Evolutionary conservation across 352 stramenopile genomes (phyloP).

Genomic region (Plasmopara halstedii): DNA sequence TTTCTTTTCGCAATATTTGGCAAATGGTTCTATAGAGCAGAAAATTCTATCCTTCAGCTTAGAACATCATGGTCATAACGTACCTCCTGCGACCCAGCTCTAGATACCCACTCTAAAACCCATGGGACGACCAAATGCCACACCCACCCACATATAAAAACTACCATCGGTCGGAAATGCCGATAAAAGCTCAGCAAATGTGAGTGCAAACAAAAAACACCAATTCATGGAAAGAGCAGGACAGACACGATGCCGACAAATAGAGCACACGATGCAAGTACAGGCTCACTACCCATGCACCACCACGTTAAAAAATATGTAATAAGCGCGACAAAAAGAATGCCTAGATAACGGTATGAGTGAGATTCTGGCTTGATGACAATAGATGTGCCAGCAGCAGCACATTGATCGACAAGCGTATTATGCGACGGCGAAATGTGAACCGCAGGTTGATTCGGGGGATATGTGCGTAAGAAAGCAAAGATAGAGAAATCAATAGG

Average conservation of each 20-base stretch:
- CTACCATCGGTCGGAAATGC: constrained; percentile 74
- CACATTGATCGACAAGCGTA: too few species aligned
- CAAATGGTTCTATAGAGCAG: too few species aligned
- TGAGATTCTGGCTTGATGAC: constrained; percentile 44
- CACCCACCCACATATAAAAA: constrained; percentile 76
- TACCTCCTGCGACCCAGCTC: constrained; percentile 9
- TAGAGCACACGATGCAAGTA: constrained; percentile 52
- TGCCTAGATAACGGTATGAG: constrained; percentile 54
- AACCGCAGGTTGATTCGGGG: too few species aligned
- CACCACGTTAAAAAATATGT: constrained; percentile 80
- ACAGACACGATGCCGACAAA: constrained; percentile 58
- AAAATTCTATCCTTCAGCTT: too few species aligned
- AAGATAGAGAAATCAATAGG: too few species aligned
- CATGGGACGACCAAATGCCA: constrained; percentile 74
- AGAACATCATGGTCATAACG: too few species aligned
- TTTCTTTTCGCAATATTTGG: too few species aligned
- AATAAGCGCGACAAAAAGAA: constrained; percentile 64
- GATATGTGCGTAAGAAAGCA: too few species aligned
- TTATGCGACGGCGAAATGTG: too few species aligned
- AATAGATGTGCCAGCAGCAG: too few species aligned
- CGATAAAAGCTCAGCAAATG: constrained; percentile 72
- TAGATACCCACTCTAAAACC: constrained; percentile 82
- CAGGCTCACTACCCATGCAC: constrained; percentile 57
- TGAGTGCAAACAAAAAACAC: constrained; percentile 60
- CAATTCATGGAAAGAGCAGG: constrained; percentile 66